phyloP scores from a whole-genome alignment of 163 green algal species.

The Chlorella variabilis region DNA sequence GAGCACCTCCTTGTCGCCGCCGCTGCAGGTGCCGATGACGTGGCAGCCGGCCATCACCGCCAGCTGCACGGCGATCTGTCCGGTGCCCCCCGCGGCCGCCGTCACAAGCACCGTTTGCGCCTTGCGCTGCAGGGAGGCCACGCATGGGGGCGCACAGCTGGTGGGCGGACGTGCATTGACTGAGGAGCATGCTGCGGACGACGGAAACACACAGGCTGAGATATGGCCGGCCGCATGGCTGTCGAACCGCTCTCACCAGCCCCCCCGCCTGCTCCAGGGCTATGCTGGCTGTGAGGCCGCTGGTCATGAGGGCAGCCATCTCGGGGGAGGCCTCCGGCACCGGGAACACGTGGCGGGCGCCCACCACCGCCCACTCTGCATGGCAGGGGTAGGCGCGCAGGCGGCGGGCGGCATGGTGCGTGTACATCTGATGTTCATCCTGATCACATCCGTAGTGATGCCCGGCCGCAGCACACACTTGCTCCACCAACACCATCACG shows the following conservation, averaged over 20 bases:
- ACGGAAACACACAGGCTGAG: no score
- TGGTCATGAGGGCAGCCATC: conserved; percentile 86
- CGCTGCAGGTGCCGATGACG: conserved; percentile 83
- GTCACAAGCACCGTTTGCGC: conserved; percentile 91
- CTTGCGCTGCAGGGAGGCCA: conserved; percentile 10
- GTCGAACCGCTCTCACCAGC: conserved; percentile 46
- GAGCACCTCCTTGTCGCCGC: conserved; percentile 69
- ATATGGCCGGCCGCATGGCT: no score
- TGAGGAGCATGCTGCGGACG: no score
- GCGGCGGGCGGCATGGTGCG: neutral
- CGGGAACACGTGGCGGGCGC: conserved; percentile 58
- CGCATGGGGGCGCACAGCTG: no score
- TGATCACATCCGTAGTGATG: no score
- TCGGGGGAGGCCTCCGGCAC: conserved; percentile 66
- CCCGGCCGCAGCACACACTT: no score
- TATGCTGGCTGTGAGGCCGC: conserved; percentile 92
- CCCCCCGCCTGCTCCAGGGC: conserved; percentile 66
- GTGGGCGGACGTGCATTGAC: no score
- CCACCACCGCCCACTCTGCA: conserved; percentile 71
- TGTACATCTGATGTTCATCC: no score
- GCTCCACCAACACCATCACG: no score
- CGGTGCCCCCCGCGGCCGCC: conserved; percentile 83
- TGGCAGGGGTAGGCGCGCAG: conserved; percentile 67
- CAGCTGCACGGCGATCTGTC: conserved; percentile 86
- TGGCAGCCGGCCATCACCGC: conserved; percentile 73